Evolutionary conservation across 2,329 filamentous ascomycete species (phyloP).

Genomic region (Scedosporium apiospermum): DNA sequence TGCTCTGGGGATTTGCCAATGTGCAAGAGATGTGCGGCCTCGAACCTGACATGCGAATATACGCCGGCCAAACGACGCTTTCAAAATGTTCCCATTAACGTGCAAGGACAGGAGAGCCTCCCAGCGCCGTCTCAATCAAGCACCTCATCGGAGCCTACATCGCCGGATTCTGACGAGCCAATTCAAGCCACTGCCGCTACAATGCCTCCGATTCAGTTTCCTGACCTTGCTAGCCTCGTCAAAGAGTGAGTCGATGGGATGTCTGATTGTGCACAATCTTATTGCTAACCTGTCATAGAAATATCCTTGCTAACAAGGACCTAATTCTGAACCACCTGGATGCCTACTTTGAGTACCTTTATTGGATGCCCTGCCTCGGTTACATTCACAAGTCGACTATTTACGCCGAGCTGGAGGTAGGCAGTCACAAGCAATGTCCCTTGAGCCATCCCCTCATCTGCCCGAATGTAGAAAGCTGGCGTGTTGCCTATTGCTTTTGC

Average conservation of each 20-base stretch:
- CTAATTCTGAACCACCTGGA: conserved; percentile 26
- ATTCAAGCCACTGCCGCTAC: background rate
- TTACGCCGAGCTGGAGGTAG: conserved; percentile 24
- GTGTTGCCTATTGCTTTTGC: background rate
- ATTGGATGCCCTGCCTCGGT: conserved; percentile 27
- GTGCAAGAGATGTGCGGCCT: conserved; percentile 26
- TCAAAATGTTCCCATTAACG: conserved; percentile 20
- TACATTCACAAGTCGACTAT: conserved; percentile 26
- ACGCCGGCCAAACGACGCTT: conserved; percentile 27
- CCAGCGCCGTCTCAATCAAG: background rate
- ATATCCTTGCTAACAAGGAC: conserved; percentile 23
- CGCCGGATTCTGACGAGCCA: conserved; percentile 4
- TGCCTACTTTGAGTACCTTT: conserved; percentile 28
- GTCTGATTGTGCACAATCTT: background rate
- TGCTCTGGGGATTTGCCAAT: conserved; percentile 30
- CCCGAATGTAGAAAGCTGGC: too few species aligned
- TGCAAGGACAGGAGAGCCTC: background rate
- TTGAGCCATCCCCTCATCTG: background rate
- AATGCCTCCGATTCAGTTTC: background rate
- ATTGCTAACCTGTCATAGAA: background rate
- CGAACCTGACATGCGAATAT: conserved; percentile 28
- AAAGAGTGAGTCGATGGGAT: conserved; percentile 7
- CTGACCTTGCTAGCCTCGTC: conserved; percentile 8
- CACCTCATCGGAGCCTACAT: conserved; percentile 4
- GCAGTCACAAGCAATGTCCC: background rate